Percentiles rank a stretch among this genome's conserved stretches.
Evolutionary conservation across 805 yeast species (phyloP).

Genomic region (Ogataea polymorpha): DNA sequence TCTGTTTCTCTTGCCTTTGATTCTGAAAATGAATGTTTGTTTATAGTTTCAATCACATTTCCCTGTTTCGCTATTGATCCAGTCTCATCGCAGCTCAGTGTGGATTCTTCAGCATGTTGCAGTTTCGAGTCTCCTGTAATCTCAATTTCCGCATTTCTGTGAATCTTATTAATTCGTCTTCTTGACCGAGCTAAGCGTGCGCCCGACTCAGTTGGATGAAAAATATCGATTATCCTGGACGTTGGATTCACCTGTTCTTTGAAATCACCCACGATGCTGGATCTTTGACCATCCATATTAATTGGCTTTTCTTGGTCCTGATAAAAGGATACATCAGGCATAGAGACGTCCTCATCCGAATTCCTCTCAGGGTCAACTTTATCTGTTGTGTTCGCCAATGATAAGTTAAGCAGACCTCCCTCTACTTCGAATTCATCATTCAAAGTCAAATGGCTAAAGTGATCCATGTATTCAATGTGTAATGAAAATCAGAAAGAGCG

Average conservation of each 20-base stretch:
- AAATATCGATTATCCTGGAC: neutral
- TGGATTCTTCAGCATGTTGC: no score
- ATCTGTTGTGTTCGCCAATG: conserved; percentile 5
- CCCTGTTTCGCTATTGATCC: no score
- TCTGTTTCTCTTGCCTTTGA: no score
- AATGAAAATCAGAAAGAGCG: no score
- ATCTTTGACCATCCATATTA: neutral
- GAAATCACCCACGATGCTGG: neutral
- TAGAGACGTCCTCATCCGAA: conserved; percentile 18
- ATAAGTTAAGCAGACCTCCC: conserved; percentile 9
- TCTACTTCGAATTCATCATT: conserved; percentile 2
- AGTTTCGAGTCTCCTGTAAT: no score
- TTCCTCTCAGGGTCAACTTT: neutral
- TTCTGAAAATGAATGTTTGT: no score
- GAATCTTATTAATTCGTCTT: neutral
- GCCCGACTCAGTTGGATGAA: conserved; percentile 23
- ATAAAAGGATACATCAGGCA: conserved; percentile 16
- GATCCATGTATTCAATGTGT: no score
- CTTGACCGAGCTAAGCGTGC: conserved; percentile 18
- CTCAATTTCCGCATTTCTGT: no score
- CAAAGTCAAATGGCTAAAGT: no score
- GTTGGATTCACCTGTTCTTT: no score
- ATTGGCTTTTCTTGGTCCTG: neutral
- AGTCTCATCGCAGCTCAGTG: no score
- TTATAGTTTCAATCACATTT: no score